A percentile compares a stretch with the other conserved stretches of the same genome.
phyloP scores from a whole-genome alignment of 2,329 filamentous ascomycete genomes.

The Endocalyx cinctus region DNA sequence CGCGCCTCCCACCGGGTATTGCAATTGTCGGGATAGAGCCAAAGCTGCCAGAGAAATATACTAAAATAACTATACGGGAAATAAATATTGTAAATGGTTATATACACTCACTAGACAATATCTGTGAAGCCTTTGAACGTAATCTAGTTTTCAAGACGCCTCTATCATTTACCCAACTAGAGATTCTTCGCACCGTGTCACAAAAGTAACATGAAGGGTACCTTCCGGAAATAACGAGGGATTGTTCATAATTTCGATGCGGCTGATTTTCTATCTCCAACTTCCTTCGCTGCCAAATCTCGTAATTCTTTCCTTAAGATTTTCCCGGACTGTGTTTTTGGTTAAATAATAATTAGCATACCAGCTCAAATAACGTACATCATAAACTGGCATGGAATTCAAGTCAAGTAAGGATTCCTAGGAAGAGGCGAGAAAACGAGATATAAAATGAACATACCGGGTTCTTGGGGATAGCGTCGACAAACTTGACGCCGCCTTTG shows the following conservation, averaged over 20 bases:
- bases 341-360: constrained; percentile 6
- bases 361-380: background rate
- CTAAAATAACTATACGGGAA: no score
- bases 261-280: constrained; percentile 34
- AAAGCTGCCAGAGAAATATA: no score
- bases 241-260: constrained; percentile 18
- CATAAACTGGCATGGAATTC: background rate
- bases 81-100: no score
- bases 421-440: constrained; percentile 4
- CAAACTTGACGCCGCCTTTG: constrained; percentile 64
- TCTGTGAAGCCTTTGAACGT: no score
- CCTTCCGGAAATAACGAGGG: no score
- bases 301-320: constrained; percentile 58
- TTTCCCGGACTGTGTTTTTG: constrained; percentile 53
- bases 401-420: background rate
- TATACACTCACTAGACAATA: no score
- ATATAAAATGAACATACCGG: constrained; percentile 39
- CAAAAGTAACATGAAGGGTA: no score
- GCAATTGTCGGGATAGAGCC: no score
- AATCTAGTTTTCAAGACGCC: no score
- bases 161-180: no score
- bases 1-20: no score
- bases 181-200: no score
- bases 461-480: constrained; percentile 66
- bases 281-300: constrained; percentile 52